Evolutionary conservation across 257 asterid genomes (phyloP).

Genomic region (Przewalskia tangutica): DNA sequence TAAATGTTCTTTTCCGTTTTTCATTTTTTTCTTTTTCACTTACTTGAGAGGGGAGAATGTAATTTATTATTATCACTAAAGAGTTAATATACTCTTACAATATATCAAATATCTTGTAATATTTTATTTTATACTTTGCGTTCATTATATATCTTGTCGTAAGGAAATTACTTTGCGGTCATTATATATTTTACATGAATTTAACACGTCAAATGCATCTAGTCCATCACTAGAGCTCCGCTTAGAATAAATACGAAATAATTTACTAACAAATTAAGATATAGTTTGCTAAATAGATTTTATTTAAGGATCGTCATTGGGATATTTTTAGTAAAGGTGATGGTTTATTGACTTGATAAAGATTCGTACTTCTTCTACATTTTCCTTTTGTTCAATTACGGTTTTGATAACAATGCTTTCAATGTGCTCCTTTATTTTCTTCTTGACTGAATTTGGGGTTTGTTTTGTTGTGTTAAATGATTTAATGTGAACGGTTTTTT

Average conservation of each 20-base stretch:
- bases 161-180: no score
- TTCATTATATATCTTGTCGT: no score
- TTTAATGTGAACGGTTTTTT: slow-evolving; percentile 7
- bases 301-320: slow-evolving; percentile 28
- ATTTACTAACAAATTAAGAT: no score
- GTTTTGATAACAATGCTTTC: neutral
- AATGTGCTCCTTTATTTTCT: slow-evolving; percentile 1
- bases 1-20: neutral
- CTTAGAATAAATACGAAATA: no score
- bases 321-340: slow-evolving; percentile 11
- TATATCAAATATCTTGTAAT: no score
- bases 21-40: neutral
- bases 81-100: no score
- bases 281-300: neutral
- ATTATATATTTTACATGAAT: neutral
- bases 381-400: neutral
- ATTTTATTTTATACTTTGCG: no score
- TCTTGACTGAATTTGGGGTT: slow-evolving; percentile 2
- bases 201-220: neutral
- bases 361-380: slow-evolving; percentile 13
- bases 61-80: neutral
- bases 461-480: slow-evolving; percentile 5
- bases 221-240: no score
- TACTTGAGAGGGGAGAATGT: no score
- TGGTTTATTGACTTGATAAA: slow-evolving; percentile 10